These are phyloP conservation scores for Fusarium aywerte DNA, from an alignment of 2,329 filamentous ascomycete species.

Conservation along the genomic window DNA sequence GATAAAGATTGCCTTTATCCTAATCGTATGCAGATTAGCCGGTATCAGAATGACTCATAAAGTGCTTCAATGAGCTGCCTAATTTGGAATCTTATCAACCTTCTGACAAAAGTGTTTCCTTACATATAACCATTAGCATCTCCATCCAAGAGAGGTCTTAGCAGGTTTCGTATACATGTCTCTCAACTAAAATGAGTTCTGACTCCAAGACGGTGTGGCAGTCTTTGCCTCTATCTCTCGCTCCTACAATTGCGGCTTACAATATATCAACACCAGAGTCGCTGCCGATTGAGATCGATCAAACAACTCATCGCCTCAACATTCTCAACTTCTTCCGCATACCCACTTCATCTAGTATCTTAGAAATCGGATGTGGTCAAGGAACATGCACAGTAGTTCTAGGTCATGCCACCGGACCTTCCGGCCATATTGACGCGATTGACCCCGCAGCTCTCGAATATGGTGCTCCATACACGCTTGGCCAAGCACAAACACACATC, in stretches of 20 bases:
- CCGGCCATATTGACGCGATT: conserved; percentile 7
- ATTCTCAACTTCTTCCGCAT: conserved; percentile 3
- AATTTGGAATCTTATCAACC: neutral
- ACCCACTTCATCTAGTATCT: neutral
- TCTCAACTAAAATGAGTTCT: neutral
- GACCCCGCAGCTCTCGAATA: conserved; percentile 22
- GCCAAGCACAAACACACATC: conserved; percentile 13
- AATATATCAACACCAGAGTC: conserved; percentile 3
- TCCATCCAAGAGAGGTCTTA: neutral
- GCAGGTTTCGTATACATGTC: neutral
- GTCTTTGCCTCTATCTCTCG: neutral
- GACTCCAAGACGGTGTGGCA: neutral
- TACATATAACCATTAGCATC: neutral
- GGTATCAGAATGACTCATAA: neutral
- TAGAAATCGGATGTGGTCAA: conserved; percentile 16
- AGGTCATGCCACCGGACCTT: neutral
- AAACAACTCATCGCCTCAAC: conserved; percentile 3
- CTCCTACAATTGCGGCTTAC: neutral
- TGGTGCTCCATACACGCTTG: conserved; percentile 18
- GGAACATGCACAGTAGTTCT: conserved; percentile 25
- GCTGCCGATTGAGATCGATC: conserved; percentile 10
- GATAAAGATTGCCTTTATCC: neutral
- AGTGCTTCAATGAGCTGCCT: neutral
- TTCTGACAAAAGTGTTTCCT: neutral
- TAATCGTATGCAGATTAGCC: neutral